Conservation (phyloP, 2,329 filamentous ascomycete genomes). For the Diaporthe capsici region DNA sequence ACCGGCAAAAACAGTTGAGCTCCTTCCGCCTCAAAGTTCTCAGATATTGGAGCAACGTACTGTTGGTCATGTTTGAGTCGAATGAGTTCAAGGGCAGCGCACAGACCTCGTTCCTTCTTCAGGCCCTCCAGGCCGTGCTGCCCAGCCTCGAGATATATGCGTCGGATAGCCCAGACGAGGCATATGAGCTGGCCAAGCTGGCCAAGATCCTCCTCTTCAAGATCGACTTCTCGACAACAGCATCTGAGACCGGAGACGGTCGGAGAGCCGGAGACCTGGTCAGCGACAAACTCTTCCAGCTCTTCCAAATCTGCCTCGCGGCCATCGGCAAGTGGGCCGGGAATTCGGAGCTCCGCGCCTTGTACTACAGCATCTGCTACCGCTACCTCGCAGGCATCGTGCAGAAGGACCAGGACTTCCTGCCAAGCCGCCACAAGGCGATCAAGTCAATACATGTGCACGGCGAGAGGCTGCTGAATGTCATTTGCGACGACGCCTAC, state of each 20-base stretch:
- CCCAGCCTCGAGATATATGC: constrained; percentile 88
- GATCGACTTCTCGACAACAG: constrained; percentile 69
- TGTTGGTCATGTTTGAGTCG: constrained; percentile 85
- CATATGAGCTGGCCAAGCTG: constrained; percentile 83
- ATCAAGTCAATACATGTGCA: constrained; percentile 78
- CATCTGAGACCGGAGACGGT: constrained; percentile 57
- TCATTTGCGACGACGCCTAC: constrained; percentile 93
- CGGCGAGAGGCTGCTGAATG: constrained; percentile 85
- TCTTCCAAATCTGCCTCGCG: constrained; percentile 89
- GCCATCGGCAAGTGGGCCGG: constrained; percentile 83
- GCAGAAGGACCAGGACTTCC: constrained; percentile 63
- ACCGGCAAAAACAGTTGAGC: constrained; percentile 72
- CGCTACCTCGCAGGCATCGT: constrained; percentile 83
- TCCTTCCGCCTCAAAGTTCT: constrained; percentile 76
- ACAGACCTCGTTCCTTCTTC: constrained; percentile 84
- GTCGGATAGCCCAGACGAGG: constrained; percentile 76
- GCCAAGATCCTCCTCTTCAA: constrained; percentile 80
- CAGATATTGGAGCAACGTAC: constrained; percentile 85
- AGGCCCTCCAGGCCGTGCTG: constrained; percentile 87
- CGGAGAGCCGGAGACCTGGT: constrained; percentile 77
- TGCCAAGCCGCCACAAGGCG: constrained; percentile 69
- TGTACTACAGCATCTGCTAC: constrained; percentile 93
- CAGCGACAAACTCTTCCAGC: constrained; percentile 89
- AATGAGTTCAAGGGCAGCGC: constrained; percentile 83
- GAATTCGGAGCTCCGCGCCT: constrained; percentile 79